Conservation (phyloP, 2,329 filamentous ascomycete genomes). For the Arthroderma sp. region DNA sequence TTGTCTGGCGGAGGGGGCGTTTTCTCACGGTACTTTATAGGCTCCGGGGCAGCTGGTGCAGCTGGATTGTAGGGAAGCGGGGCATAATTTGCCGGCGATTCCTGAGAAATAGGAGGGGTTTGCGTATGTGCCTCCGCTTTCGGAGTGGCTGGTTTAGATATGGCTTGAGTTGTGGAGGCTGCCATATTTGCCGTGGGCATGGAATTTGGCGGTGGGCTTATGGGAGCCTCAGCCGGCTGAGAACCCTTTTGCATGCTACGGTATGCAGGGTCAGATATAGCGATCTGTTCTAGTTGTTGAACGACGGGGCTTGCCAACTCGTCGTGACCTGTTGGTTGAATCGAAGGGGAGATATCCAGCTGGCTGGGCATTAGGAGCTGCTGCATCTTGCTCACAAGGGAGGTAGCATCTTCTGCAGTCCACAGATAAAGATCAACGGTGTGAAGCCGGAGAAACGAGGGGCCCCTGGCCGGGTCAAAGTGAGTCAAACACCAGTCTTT, state of each 20-base stretch:
- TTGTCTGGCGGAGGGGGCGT: constrained; percentile 50
- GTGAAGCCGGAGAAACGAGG: constrained; percentile 34
- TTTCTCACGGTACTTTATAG: constrained; percentile 52
- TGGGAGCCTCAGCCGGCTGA: constrained; percentile 10
- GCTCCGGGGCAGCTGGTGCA: constrained; percentile 52
- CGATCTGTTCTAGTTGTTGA: constrained; percentile 49
- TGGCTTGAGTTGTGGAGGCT: constrained; percentile 14
- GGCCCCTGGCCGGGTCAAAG: constrained; percentile 25
- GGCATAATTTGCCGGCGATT: constrained; percentile 26
- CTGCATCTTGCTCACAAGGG: constrained; percentile 37
- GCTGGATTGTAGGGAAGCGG: constrained; percentile 54
- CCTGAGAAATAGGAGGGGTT: constrained; percentile 11
- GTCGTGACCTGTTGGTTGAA: constrained; percentile 18
- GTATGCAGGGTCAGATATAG: constrained; percentile 41
- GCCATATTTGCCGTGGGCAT: constrained; percentile 13
- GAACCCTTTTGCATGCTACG: constrained; percentile 17
- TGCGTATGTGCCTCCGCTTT: constrained; percentile 3
- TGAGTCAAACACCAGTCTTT: constrained; percentile 47
- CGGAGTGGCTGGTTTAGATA: constrained; percentile 11
- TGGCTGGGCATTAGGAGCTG: constrained; percentile 25
- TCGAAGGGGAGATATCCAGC: constrained; percentile 37
- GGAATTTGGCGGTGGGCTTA: constrained; percentile 12
- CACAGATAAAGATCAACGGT: constrained; percentile 53
- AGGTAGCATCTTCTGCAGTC: constrained; percentile 44
- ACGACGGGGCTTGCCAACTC: constrained; percentile 46